Percentiles rank a stretch among this genome's conserved stretches.
phyloP scores from a whole-genome alignment of 169 alveolate species.

The Babesia ovis region DNA sequence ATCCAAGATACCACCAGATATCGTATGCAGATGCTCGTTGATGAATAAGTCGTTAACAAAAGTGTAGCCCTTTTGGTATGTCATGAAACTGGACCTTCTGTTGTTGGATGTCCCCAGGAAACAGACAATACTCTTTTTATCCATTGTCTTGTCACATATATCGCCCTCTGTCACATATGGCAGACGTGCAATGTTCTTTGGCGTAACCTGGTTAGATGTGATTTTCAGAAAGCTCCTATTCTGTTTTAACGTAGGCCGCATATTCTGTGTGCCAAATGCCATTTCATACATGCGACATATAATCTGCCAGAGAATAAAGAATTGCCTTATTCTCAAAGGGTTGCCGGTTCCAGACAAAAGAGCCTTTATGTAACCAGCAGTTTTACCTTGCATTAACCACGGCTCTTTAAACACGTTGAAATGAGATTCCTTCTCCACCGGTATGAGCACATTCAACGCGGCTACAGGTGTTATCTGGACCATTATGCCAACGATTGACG shows the following conservation, averaged over 20 bases:
- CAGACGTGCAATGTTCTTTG: constrained; percentile 5
- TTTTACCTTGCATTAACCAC: background rate
- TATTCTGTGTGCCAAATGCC: constrained; percentile 16
- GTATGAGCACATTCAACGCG: constrained; percentile 1
- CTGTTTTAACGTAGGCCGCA: constrained; percentile 14
- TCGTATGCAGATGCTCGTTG: background rate
- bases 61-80: constrained; percentile 48
- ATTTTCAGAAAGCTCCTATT: constrained; percentile 31
- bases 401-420: constrained; percentile 17
- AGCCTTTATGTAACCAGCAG: background rate
- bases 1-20: constrained; percentile 22
- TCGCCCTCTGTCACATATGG: constrained; percentile 21
- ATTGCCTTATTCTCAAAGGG: constrained; percentile 21
- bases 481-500: constrained; percentile 29
- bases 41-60: constrained; percentile 23
- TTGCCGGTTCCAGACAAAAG: background rate
- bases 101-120: constrained; percentile 29
- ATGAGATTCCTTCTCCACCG: background rate
- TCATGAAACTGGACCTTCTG: constrained; percentile 37
- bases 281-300: constrained; percentile 57
- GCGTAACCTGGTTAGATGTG: background rate
- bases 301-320: constrained; percentile 30
- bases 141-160: background rate
- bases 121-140: background rate
- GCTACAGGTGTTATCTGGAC: constrained; percentile 49